phyloP scores from a whole-genome alignment of 1,284 basidiomycete genomes.

The Ustilago tritici region DNA sequence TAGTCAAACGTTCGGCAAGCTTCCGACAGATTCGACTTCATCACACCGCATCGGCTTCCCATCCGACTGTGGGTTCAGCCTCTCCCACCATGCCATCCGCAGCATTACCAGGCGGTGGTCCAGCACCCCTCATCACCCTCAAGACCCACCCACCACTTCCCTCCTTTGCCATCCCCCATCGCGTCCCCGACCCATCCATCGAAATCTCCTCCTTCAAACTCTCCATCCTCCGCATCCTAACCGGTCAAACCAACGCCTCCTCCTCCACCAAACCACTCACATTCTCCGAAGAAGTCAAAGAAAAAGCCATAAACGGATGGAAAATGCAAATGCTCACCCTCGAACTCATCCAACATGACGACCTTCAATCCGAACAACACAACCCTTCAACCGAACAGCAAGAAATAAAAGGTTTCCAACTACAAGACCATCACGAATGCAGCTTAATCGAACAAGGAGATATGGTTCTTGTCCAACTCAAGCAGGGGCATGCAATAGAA shows the following conservation, averaged over 20 bases:
- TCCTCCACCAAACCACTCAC: slow-evolving; percentile 53
- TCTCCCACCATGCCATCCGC: slow-evolving; percentile 32
- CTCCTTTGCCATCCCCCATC: slow-evolving; percentile 60
- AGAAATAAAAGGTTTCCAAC: slow-evolving; percentile 54
- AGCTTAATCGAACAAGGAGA: slow-evolving; percentile 66
- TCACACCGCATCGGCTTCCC: slow-evolving; percentile 3
- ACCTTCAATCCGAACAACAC: slow-evolving; percentile 43
- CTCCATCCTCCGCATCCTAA: slow-evolving; percentile 63
- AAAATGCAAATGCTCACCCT: slow-evolving; percentile 65
- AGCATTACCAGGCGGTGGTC: slow-evolving; percentile 40
- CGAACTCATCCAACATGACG: slow-evolving; percentile 62
- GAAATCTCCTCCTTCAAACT: slow-evolving; percentile 61
- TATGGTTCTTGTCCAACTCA: slow-evolving; percentile 61
- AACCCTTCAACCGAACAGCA: neutral
- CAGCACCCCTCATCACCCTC: slow-evolving; percentile 55
- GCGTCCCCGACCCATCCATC: slow-evolving; percentile 56
- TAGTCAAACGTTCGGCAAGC: neutral
- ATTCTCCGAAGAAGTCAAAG: slow-evolving; percentile 65
- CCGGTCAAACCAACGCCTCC: slow-evolving; percentile 51
- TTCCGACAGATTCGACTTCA: neutral
- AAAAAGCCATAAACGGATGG: slow-evolving; percentile 66
- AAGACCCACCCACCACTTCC: slow-evolving; percentile 61
- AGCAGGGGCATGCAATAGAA: slow-evolving; percentile 34
- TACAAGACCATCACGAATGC: slow-evolving; percentile 67
- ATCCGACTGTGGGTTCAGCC: neutral